Percentiles rank a stretch among this genome's conserved stretches.
These are phyloP conservation scores for Xerocomus minutiporus DNA, from an alignment of 1,284 basidiomycete species.

Conservation along the genomic window DNA sequence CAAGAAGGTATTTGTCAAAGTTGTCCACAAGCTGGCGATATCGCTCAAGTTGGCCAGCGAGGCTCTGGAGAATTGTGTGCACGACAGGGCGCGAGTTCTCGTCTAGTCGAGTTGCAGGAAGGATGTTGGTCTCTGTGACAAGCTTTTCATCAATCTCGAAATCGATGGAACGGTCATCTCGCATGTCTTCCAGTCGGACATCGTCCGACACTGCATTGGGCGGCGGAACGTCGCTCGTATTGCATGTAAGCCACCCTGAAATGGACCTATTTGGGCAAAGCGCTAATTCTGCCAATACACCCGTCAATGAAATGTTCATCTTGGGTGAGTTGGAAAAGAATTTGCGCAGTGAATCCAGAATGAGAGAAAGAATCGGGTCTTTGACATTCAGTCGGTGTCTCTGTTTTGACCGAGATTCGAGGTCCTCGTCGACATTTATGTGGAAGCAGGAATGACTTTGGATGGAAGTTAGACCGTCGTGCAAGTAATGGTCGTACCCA, in stretches of 20 bases:
- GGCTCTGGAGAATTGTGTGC: slow-evolving; percentile 72
- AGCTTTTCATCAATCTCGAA: slow-evolving; percentile 64
- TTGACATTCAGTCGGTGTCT: slow-evolving; percentile 76
- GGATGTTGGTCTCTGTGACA: slow-evolving; percentile 49
- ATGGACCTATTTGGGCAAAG: slow-evolving; percentile 82
- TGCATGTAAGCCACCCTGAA: slow-evolving; percentile 82
- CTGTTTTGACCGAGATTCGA: slow-evolving; percentile 39
- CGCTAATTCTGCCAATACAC: slow-evolving; percentile 73
- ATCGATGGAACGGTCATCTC: slow-evolving; percentile 76
- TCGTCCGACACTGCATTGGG: slow-evolving; percentile 22
- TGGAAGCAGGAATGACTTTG: slow-evolving; percentile 59
- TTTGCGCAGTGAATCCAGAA: slow-evolving; percentile 66
- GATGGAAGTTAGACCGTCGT: slow-evolving; percentile 71
- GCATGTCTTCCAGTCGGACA: slow-evolving; percentile 35
- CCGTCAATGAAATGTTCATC: slow-evolving; percentile 85
- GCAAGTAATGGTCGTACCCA: slow-evolving; percentile 81
- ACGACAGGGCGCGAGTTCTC: slow-evolving; percentile 72
- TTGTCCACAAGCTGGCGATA: slow-evolving; percentile 71
- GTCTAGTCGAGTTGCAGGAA: slow-evolving; percentile 64
- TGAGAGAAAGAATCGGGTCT: slow-evolving; percentile 69
- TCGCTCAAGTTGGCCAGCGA: slow-evolving; percentile 74
- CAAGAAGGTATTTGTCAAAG: slow-evolving; percentile 82
- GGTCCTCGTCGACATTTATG: slow-evolving; percentile 36
- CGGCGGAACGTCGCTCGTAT: slow-evolving; percentile 37
- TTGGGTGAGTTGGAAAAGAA: slow-evolving; percentile 88